Evolutionary conservation across 495 filamentous ascomycete species (phyloP), one percentile per base, ranked within the genome.

Genomic region (Daldinia decipiens): DNA sequence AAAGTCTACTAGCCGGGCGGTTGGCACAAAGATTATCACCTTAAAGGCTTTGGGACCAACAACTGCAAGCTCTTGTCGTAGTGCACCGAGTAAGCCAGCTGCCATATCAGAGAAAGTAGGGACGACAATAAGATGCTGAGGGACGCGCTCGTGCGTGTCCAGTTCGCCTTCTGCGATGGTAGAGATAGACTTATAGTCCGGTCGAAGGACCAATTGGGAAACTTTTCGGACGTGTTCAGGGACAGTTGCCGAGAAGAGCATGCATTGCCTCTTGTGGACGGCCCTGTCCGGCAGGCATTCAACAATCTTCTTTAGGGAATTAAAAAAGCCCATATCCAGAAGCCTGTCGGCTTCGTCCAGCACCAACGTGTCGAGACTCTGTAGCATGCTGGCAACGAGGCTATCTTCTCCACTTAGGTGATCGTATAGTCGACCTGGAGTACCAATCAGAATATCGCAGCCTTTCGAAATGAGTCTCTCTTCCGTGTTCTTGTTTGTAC

Each of bases 181-280:
- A 2, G 88, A 90, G 38, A 91, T 87, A 62, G 75, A 84, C 45
- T 82, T 84, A 79, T 90, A 88, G 39, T 83, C 82, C 17, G 81
- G 78, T 5, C 79, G 80, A 54, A 91, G 79, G 26, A 89, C 87
- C 32, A 87, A 74, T 39, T 81, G 83, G 52, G 90, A 82, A 7
- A 90, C 87, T 56, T 89, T 83, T 72, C 86, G 77, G 68, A 91
- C 87, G 68, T 89, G 87, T 5, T 82, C 79, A 11, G 88, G 87
- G 36, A 91, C 77, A n/a, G 89, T 91, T 47, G 89, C 89, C 1
- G 88, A 90, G 79, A 91, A 91, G 66, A 89, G 89, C 89, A 91
- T 90, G 54, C 87, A 87, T 75, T 91, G 89, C 82, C 89, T 87
- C 34, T 84, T 79, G 0, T 76, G 75, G 13, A 58, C 58, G 6